Evolutionary conservation across 805 yeast species (phyloP).

Genomic region (Tetrapisispora iriomotensis): DNA sequence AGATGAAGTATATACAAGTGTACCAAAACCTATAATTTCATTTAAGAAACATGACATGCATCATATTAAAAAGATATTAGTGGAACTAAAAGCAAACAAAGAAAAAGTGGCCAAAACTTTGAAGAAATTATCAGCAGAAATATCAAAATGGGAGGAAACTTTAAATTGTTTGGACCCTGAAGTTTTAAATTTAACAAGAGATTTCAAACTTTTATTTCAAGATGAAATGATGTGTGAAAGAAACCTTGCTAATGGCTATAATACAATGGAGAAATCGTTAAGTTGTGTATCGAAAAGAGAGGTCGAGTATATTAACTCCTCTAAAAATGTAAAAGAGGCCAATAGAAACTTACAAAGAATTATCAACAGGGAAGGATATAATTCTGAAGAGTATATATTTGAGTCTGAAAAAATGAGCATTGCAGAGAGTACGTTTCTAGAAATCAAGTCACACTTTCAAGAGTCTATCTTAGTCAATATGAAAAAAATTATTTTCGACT

Average conservation of each 20-base stretch:
- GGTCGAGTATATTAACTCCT: conserved; percentile 14
- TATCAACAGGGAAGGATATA: conserved; percentile 16
- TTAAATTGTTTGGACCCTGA: conserved; percentile 8
- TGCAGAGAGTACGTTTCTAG: conserved; percentile 12
- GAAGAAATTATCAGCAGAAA: conserved; percentile 14
- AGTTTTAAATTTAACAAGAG: conserved; percentile 10
- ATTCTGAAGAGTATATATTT: conserved; percentile 18
- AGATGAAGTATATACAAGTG: neutral
- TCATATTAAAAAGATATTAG: conserved; percentile 12
- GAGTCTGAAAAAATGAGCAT: conserved; percentile 16
- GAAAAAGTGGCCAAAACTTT: conserved; percentile 12
- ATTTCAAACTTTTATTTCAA: conserved; percentile 16
- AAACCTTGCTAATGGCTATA: conserved; percentile 12
- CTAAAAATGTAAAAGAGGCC: conserved; percentile 13
- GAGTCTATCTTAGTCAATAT: conserved; percentile 16
- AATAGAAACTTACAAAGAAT: conserved; percentile 12
- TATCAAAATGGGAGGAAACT: conserved; percentile 15
- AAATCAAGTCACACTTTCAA: conserved; percentile 16
- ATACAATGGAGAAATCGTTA: conserved; percentile 11
- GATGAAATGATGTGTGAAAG: conserved; percentile 19
- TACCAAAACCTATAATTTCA: conserved; percentile 1
- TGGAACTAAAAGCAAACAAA: conserved; percentile 12
- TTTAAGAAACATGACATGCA: conserved; percentile 10
- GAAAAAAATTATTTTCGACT: conserved; percentile 14
- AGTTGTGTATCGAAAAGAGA: conserved; percentile 21